These are phyloP conservation scores for Lyophyllum semitale DNA, from an alignment of 768 basidiomycete species.

Conservation along the genomic window DNA sequence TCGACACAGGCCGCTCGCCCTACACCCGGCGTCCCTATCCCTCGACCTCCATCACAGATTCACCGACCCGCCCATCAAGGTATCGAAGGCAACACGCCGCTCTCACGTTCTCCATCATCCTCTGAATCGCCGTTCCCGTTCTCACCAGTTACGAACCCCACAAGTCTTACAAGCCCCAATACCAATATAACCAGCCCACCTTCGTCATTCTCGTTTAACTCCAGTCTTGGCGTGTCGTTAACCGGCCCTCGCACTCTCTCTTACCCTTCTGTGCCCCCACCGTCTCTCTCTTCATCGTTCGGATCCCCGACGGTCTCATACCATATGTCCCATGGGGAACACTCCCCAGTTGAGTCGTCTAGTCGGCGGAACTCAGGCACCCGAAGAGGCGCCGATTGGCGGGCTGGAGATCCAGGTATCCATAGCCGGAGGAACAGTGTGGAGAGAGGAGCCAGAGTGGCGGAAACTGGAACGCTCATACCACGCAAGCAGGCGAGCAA, in stretches of 20 bases:
- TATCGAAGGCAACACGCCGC: conserved; percentile 60
- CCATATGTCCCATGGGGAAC: conserved; percentile 49
- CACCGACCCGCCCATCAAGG: conserved; percentile 51
- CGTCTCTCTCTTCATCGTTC: conserved; percentile 76
- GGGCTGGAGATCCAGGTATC: conserved; percentile 34
- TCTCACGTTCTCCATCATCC: conserved; percentile 67
- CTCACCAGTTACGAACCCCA: conserved; percentile 57
- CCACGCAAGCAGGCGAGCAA: conserved; percentile 52
- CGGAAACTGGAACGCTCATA: conserved; percentile 64
- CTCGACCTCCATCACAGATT: conserved; percentile 66
- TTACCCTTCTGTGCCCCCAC: conserved; percentile 84
- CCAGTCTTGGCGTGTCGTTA: conserved; percentile 37
- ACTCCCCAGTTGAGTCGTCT: conserved; percentile 50
- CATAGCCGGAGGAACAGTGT: conserved; percentile 57
- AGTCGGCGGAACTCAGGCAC: conserved; percentile 56
- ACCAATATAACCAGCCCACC: conserved; percentile 78
- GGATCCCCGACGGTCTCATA: conserved; percentile 65
- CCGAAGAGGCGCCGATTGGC: conserved; percentile 35
- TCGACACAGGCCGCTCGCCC: conserved; percentile 33
- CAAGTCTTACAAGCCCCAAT: conserved; percentile 56
- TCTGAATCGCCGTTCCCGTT: conserved; percentile 70
- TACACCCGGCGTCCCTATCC: conserved; percentile 71
- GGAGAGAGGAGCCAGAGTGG: conserved; percentile 67
- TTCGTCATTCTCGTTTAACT: conserved; percentile 55
- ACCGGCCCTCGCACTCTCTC: conserved; percentile 49